These are phyloP conservation scores for Starmerella geochares DNA, from an alignment of 805 yeast genomes.

Conservation along the genomic window DNA sequence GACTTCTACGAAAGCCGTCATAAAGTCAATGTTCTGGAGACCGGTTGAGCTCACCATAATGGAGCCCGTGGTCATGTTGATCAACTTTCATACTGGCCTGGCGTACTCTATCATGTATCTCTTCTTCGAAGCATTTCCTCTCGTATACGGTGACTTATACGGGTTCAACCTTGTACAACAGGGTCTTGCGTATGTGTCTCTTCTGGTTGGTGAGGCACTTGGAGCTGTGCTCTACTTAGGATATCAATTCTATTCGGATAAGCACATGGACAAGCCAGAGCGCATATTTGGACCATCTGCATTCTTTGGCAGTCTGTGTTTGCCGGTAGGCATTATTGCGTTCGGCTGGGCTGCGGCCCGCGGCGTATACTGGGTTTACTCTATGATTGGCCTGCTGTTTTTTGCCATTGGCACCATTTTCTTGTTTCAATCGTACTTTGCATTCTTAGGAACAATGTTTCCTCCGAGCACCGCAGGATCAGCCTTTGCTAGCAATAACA, in stretches of 20 bases:
- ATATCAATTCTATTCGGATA: constrained; percentile 7
- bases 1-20: constrained; percentile 1
- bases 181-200: constrained; percentile 41
- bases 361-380: constrained; percentile 36
- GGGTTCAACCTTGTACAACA: constrained; percentile 40
- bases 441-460: constrained; percentile 42
- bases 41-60: constrained; percentile 40
- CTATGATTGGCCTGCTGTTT: constrained; percentile 39
- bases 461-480: constrained; percentile 42
- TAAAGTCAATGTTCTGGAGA: constrained; percentile 21
- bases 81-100: constrained; percentile 43
- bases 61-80: constrained; percentile 48
- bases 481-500: constrained; percentile 48
- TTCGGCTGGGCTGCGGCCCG: constrained; percentile 50
- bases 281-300: constrained; percentile 26
- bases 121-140: constrained; percentile 54
- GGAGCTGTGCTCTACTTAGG: constrained; percentile 28
- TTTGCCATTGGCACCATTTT: constrained; percentile 37
- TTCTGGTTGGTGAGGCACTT: constrained; percentile 38
- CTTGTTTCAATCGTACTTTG: constrained; percentile 44
- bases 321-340: constrained; percentile 42
- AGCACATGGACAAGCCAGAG: constrained; percentile 11
- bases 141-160: constrained; percentile 40
- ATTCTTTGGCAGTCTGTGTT: constrained; percentile 36
- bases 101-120: constrained; percentile 45